phyloP scores from a whole-genome alignment of 2,329 filamentous ascomycete species.

The Talaromyces sp. region DNA sequence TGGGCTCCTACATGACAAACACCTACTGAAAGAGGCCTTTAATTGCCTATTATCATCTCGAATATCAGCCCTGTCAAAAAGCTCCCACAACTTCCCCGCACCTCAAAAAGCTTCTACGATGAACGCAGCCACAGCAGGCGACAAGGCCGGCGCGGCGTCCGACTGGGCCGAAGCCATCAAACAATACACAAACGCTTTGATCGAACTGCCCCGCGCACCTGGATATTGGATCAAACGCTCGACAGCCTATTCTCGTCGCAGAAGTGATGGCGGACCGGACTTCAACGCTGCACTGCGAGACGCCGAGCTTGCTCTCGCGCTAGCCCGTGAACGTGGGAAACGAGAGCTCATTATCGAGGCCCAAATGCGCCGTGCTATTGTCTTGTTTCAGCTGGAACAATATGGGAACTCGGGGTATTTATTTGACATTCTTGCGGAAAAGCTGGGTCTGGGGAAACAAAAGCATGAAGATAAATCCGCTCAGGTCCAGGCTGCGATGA shows the following conservation, averaged over 20 bases:
- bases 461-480: constrained; percentile 24
- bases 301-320: constrained; percentile 60
- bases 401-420: constrained; percentile 72
- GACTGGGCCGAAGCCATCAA: constrained; percentile 64
- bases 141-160: constrained; percentile 55
- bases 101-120: constrained; percentile 26
- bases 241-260: constrained; percentile 65
- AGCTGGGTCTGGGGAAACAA: constrained; percentile 45
- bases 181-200: constrained; percentile 62
- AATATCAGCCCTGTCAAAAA: neutral
- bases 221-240: constrained; percentile 78
- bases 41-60: too few relatives aligned
- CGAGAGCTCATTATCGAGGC: constrained; percentile 73
- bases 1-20: neutral
- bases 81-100: neutral
- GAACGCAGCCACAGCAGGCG: constrained; percentile 52
- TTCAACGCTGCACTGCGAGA: constrained; percentile 57
- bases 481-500: constrained; percentile 21
- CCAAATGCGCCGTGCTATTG: constrained; percentile 73
- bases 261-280: constrained; percentile 40
- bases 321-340: constrained; percentile 62
- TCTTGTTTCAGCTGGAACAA: constrained; percentile 62
- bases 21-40: neutral
- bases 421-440: constrained; percentile 51
- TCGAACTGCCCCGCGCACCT: constrained; percentile 59